Evolutionary conservation across 1,284 basidiomycete genomes (phyloP).

Genomic region (Malassezia yamatoensis): DNA sequence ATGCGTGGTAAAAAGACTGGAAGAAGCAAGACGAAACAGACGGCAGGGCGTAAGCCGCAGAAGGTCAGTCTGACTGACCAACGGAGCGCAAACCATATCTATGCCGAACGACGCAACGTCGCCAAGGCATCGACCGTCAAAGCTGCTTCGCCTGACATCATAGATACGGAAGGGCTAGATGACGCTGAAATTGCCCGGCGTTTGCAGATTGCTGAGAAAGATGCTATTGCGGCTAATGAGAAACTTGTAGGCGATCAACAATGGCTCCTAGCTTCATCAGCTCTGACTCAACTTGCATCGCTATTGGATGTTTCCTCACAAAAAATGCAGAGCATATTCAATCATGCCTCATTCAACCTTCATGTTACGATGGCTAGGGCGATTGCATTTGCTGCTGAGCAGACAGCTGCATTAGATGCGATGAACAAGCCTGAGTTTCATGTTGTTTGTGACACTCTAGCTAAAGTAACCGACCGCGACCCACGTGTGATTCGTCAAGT

Average conservation of each 20-base stretch:
- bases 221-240: slow-evolving; percentile 18
- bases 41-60: slow-evolving; percentile 3
- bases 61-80: slow-evolving; percentile 36
- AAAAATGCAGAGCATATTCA: slow-evolving; percentile 27
- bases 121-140: slow-evolving; percentile 4
- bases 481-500: slow-evolving; percentile 17
- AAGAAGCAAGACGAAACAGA: not conserved
- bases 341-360: slow-evolving; percentile 32
- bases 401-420: slow-evolving; percentile 20
- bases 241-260: slow-evolving; percentile 30
- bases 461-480: slow-evolving; percentile 18
- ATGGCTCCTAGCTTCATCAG: slow-evolving; percentile 43
- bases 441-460: slow-evolving; percentile 21
- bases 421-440: slow-evolving; percentile 23
- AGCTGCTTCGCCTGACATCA: not conserved
- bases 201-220: slow-evolving; percentile 30
- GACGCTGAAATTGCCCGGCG: slow-evolving; percentile 32
- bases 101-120: slow-evolving; percentile 18
- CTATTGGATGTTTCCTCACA: slow-evolving; percentile 26
- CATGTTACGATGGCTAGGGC: slow-evolving; percentile 25
- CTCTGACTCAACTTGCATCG: slow-evolving; percentile 34
- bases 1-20: not conserved
- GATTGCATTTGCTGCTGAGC: slow-evolving; percentile 21
- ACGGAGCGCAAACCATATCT: slow-evolving; percentile 18
- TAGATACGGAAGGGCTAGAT: slow-evolving; percentile 7